Conservation (phyloP, 2,329 filamentous ascomycete species). For the Phoma sp. region DNA sequence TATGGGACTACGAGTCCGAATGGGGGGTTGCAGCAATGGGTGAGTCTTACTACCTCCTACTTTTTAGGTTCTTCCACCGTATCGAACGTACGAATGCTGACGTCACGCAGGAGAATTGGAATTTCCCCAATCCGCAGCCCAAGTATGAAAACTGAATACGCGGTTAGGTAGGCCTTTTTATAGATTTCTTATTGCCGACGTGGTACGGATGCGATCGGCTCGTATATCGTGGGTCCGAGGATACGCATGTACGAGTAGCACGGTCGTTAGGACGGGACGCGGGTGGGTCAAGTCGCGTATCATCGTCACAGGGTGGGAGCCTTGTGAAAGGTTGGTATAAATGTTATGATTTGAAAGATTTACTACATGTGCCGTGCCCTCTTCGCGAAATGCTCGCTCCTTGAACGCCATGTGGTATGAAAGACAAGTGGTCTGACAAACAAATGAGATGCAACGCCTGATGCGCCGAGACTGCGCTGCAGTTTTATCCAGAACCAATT, state of each 20-base stretch:
- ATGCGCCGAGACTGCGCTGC: slow-evolving; percentile 33
- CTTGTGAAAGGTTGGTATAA: slow-evolving; percentile 1
- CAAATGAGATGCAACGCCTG: slow-evolving; percentile 15
- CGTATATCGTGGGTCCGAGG: slow-evolving; percentile 1
- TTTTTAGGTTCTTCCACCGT: too few relatives aligned
- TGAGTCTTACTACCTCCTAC: slow-evolving; percentile 28
- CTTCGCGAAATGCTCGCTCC: slow-evolving; percentile 10
- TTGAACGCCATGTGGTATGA: slow-evolving; percentile 12
- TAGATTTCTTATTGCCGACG: slow-evolving; percentile 7
- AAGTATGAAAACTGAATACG: slow-evolving; percentile 26
- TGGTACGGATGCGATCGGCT: slow-evolving; percentile 6
- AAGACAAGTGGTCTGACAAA: slow-evolving; percentile 4
- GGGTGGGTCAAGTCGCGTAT: background rate
- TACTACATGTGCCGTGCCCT: slow-evolving; percentile 8
- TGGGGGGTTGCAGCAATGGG: slow-evolving; percentile 42
- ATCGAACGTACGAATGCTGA: background rate
- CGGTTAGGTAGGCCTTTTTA: background rate
- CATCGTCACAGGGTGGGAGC: background rate
- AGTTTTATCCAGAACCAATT: slow-evolving; percentile 17
- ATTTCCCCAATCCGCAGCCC: slow-evolving; percentile 30
- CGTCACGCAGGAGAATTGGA: slow-evolving; percentile 36
- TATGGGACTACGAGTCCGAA: slow-evolving; percentile 37
- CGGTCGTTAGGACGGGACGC: background rate
- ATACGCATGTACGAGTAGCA: slow-evolving; percentile 8
- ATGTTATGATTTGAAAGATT: slow-evolving; percentile 4